Percentiles rank a stretch among this genome's conserved stretches.
Conservation (phyloP, 305 asterid genomes). For the Fraxinus sp. region DNA sequence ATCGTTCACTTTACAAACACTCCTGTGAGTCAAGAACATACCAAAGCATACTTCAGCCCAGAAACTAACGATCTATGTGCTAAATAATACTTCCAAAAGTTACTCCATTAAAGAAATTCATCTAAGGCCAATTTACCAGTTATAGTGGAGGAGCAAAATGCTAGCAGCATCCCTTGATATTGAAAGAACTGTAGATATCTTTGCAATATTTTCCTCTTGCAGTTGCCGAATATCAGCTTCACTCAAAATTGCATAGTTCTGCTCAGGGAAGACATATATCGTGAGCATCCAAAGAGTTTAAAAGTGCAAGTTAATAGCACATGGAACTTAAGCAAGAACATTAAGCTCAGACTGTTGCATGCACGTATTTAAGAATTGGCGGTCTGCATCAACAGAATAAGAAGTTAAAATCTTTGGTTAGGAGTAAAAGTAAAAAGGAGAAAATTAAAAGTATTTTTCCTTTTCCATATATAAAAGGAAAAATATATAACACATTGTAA, state of each 20-base stretch:
- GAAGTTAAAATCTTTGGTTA: conserved; percentile 12
- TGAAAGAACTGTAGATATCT: conserved; percentile 78
- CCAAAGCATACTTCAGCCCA: conserved; percentile 26
- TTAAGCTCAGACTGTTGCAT: background rate
- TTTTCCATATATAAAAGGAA: background rate
- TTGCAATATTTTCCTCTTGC: conserved; percentile 76
- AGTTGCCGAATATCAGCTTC: conserved; percentile 76
- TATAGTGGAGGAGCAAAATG: conserved; percentile 84
- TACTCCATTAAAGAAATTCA: conserved; percentile 16
- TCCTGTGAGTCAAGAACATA: conserved; percentile 62
- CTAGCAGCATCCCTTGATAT: conserved; percentile 83
- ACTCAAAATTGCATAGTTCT: conserved; percentile 68
- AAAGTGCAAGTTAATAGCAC: conserved; percentile 1
- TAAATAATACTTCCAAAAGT: conserved; percentile 1
- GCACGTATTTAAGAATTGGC: conserved; percentile 3
- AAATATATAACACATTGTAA: background rate
- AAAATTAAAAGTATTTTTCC: background rate
- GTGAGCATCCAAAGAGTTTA: conserved; percentile 21
- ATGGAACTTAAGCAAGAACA: background rate
- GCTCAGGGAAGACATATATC: conserved; percentile 26
- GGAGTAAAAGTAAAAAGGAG: conserved; percentile 1
- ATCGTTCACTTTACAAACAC: conserved; percentile 86
- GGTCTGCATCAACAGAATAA: background rate
- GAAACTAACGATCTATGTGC: conserved; percentile 10
- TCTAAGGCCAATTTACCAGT: conserved; percentile 56